These are phyloP conservation scores for Sporormia fimetaria DNA, from an alignment of 495 filamentous ascomycete genomes.

Conservation along the genomic window DNA sequence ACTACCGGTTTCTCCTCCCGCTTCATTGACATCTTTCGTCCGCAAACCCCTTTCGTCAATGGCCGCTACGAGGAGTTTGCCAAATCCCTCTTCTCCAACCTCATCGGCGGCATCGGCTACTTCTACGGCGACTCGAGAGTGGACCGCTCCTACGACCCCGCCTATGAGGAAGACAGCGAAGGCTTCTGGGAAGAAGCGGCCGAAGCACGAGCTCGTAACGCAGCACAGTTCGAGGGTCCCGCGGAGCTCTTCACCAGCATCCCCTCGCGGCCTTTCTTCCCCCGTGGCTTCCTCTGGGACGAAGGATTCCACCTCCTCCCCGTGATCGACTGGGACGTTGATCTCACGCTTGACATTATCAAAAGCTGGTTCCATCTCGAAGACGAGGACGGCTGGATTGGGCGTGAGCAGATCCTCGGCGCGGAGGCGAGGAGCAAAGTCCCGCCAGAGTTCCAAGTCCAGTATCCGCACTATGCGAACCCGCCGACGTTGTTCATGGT, in stretches of 20 bases:
- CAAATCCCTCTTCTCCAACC: slow-evolving; percentile 83
- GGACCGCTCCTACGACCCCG: slow-evolving; percentile 78
- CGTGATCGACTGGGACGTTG: slow-evolving; percentile 84
- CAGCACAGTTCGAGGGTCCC: slow-evolving; percentile 64
- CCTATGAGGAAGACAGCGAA: slow-evolving; percentile 94
- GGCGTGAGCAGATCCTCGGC: slow-evolving; percentile 89
- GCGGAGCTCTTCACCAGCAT: slow-evolving; percentile 87
- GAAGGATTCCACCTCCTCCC: slow-evolving; percentile 95
- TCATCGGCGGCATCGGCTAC: slow-evolving; percentile 89
- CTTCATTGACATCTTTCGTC: slow-evolving; percentile 61
- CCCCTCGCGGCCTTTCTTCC: slow-evolving; percentile 91
- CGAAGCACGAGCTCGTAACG: slow-evolving; percentile 54
- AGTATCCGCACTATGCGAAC: slow-evolving; percentile 97
- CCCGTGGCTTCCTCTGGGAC: slow-evolving; percentile 93
- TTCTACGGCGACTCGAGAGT: slow-evolving; percentile 81
- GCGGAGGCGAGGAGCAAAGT: slow-evolving; percentile 93
- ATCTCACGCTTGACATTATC: slow-evolving; percentile 79
- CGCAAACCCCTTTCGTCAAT: slow-evolving; percentile 62
- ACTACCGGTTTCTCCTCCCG: slow-evolving; percentile 59
- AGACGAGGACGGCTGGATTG: slow-evolving; percentile 97
- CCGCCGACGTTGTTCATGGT: slow-evolving; percentile 94
- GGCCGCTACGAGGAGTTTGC: slow-evolving; percentile 69
- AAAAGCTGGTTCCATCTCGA: slow-evolving; percentile 93
- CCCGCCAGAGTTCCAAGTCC: slow-evolving; percentile 84
- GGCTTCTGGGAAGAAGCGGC: slow-evolving; percentile 92